Evolutionary conservation across 805 yeast species (phyloP), one percentile per base, ranked within the genome.

Genomic region (Candida ipomoeae): DNA sequence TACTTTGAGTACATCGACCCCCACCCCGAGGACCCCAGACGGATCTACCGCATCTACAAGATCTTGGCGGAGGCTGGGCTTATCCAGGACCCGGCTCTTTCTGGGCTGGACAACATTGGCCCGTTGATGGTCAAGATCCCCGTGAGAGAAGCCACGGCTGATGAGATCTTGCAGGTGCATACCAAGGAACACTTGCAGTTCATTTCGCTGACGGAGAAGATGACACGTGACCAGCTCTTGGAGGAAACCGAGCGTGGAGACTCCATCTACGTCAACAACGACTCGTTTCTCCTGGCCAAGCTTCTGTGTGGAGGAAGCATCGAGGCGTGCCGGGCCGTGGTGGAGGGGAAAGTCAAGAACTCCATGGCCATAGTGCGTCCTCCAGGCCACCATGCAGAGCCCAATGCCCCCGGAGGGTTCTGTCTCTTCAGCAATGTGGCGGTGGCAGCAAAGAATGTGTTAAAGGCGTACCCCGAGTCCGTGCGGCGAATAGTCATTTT

Each of bases 321-420:
- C 46, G 98, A 94, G 67, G 96, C 97, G 1, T 91, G 98, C 66
- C 82, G 83, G 56, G 96, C 98, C 0, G 98, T 94, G 18, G 87
- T 94, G 8, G 97, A 91, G 64, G 96, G 96, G 2, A 73, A 78
- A 49, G 98, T 92, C 31, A 89, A 89, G 63, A 94, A 94, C 64
- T 84, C 97, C 0, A 64, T 94, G 45, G 99, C 99, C 0, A 88
- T 94, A 6, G 96, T 94, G 14, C 81, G 99, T 57, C 99, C 99
- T 1, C 99, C 99, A 0, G 99, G 99, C 6, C 99, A 94, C 71
- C 99, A 94, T 64, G 98, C 99, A 0, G 99, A 95, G 63, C 99
- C 99, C 1, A 94, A 89, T 57, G 75, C 90, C 14, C 96, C 99
- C 0, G 98, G 97, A 44, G 99, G 99, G 13, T 94, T 94, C 65